phyloP scores from a whole-genome alignment of 148 eudicot genomes.

The Rhododendron griersonianum region DNA sequence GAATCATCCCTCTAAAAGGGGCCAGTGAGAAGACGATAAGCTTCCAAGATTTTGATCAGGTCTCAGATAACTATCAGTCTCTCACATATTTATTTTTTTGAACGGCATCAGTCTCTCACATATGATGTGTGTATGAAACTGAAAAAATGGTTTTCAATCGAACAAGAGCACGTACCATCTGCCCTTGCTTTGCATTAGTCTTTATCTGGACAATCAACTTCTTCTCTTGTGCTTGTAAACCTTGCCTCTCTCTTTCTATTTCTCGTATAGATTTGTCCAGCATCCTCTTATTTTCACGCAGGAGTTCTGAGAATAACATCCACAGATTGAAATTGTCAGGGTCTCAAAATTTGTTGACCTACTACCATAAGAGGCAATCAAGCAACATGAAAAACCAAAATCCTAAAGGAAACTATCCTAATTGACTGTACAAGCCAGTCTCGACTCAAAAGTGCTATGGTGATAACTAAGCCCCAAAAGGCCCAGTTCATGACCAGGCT shows the following conservation, averaged over 20 bases:
- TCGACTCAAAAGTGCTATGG: not conserved
- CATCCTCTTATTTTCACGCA: slow-evolving; percentile 98
- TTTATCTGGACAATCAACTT: slow-evolving; percentile 86
- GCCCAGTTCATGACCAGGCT: not conserved
- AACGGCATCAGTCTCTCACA: not conserved
- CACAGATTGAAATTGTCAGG: slow-evolving; percentile 1
- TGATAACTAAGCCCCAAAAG: not conserved
- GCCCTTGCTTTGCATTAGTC: slow-evolving; percentile 99
- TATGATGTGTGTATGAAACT: not conserved
- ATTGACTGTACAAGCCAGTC: not conserved
- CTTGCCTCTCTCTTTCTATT: slow-evolving; percentile 95
- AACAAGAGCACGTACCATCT: slow-evolving; percentile 58
- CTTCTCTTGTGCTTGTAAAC: slow-evolving; percentile 95
- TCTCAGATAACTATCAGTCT: not conserved
- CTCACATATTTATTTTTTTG: not conserved
- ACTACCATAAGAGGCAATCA: not conserved
- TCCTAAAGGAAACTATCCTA: not conserved
- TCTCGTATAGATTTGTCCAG: slow-evolving; percentile 94
- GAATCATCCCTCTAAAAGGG: not conserved
- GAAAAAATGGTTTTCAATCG: not conserved
- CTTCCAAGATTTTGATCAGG: not conserved
- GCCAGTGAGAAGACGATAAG: not conserved
- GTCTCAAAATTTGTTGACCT: not conserved
- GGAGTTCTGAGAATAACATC: slow-evolving; percentile 52
- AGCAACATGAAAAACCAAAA: not conserved